A percentile compares a stretch with the other conserved stretches of the same genome.
These are phyloP conservation scores for Sonneratia caseolaris DNA, from an alignment of 345 rosid species.

Conservation along the genomic window DNA sequence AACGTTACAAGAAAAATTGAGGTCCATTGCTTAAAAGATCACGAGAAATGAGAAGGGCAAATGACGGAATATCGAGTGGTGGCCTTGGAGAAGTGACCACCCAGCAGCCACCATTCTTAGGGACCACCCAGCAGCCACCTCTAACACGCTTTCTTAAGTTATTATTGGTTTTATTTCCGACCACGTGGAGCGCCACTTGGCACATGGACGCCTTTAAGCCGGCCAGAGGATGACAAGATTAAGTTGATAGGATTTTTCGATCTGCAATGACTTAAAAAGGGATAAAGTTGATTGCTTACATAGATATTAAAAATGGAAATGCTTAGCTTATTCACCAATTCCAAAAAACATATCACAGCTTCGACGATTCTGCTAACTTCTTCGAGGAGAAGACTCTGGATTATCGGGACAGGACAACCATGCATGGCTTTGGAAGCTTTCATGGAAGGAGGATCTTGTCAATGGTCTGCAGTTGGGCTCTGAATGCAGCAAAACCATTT, in stretches of 20 bases:
- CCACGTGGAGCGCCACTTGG: too few relatives aligned
- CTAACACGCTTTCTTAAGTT: too few relatives aligned
- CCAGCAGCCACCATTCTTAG: too few relatives aligned
- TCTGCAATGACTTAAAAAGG: too few relatives aligned
- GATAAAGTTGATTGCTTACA: constrained; percentile 7
- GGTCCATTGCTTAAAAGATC: constrained; percentile 21
- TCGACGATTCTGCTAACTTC: constrained; percentile 8
- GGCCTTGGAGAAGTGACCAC: too few relatives aligned
- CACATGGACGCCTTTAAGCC: too few relatives aligned
- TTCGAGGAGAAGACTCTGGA: constrained; percentile 31
- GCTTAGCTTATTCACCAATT: not conserved
- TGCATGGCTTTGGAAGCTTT: constrained; percentile 25
- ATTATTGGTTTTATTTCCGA: too few relatives aligned
- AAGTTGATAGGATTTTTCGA: too few relatives aligned
- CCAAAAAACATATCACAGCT: constrained; percentile 9
- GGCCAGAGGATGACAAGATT: too few relatives aligned
- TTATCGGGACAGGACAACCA: constrained; percentile 20
- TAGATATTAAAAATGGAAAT: not conserved
- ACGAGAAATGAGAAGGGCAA: constrained; percentile 11
- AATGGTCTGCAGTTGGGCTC: constrained; percentile 56
- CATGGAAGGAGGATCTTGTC: constrained; percentile 20
- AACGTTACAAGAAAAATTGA: constrained; percentile 18
- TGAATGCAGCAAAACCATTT: constrained; percentile 93
- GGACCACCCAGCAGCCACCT: too few relatives aligned
- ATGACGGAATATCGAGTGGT: not conserved